These are phyloP conservation scores for Hemileccinum rubropunctum DNA, from an alignment of 768 basidiomycete species.

Conservation along the genomic window DNA sequence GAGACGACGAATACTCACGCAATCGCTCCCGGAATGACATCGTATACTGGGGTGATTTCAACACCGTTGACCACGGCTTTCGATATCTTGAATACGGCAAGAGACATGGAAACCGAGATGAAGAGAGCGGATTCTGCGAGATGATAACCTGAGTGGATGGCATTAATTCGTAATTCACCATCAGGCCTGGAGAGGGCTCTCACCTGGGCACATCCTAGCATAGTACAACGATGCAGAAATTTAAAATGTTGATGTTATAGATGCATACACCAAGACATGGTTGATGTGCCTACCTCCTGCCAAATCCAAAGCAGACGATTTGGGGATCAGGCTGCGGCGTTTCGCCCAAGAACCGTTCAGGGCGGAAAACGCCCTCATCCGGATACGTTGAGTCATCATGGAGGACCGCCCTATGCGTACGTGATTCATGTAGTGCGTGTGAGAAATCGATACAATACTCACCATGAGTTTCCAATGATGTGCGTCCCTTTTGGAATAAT, in stretches of 20 bases:
- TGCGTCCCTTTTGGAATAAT: slow-evolving; percentile 24
- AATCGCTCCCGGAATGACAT: slow-evolving; percentile 41
- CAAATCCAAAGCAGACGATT: slow-evolving; percentile 26
- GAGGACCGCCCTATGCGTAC: slow-evolving; percentile 44
- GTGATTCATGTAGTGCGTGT: not conserved
- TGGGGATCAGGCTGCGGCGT: slow-evolving; percentile 18
- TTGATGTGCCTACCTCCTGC: slow-evolving; percentile 20
- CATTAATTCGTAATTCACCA: not conserved
- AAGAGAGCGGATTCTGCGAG: slow-evolving; percentile 22
- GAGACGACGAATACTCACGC: slow-evolving; percentile 33
- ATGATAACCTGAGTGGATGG: slow-evolving; percentile 17
- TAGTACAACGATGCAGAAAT: too few species aligned
- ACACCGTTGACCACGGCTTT: slow-evolving; percentile 41
- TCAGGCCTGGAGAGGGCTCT: not conserved
- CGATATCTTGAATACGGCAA: too few species aligned
- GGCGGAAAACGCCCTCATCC: slow-evolving; percentile 31
- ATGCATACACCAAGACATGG: not conserved
- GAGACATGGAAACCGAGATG: too few species aligned
- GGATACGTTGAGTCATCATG: slow-evolving; percentile 43
- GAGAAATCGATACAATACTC: slow-evolving; percentile 7
- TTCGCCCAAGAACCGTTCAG: slow-evolving; percentile 33
- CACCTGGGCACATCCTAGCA: slow-evolving; percentile 24
- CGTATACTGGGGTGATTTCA: slow-evolving; percentile 43
- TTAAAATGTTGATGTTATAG: too few species aligned
- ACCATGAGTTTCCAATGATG: slow-evolving; percentile 24